Percentiles rank a stretch among this genome's conserved stretches.
Conservation (phyloP, 805 yeast genomes). For the Nakazawaea holstii region DNA sequence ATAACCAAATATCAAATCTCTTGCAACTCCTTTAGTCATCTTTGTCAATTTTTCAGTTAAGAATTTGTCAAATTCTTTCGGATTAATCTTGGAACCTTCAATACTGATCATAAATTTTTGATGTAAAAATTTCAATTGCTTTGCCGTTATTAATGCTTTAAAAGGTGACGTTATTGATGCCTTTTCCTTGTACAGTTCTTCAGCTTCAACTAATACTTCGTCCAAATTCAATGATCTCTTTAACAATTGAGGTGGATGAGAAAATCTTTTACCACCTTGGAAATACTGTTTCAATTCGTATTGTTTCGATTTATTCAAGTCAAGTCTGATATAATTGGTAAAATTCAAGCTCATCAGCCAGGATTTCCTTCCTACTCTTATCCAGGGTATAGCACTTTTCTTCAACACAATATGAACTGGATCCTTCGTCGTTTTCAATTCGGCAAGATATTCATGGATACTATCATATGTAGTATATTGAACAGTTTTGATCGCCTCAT, state of each 20-base stretch:
- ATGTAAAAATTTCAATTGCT: conserved; percentile 18
- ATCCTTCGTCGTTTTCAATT: conserved; percentile 2
- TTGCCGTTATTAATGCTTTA: conserved; percentile 16
- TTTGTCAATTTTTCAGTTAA: conserved; percentile 14
- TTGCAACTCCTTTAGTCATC: conserved; percentile 21
- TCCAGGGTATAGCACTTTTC: conserved; percentile 9
- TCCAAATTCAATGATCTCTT: conserved; percentile 14
- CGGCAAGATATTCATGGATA: conserved; percentile 7
- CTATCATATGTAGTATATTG: conserved; percentile 10
- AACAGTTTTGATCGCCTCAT: conserved; percentile 3
- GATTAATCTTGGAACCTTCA: conserved; percentile 18
- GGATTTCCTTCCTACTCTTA: conserved; percentile 9
- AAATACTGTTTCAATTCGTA: conserved; percentile 9
- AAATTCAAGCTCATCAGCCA: conserved; percentile 9
- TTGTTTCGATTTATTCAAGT: conserved; percentile 7
- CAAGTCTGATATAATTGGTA: conserved; percentile 6
- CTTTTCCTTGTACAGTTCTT: conserved; percentile 9
- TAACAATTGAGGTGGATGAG: neutral
- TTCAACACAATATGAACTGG: conserved; percentile 2
- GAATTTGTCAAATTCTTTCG: conserved; percentile 12
- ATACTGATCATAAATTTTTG: conserved; percentile 14
- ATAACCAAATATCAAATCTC: conserved; percentile 25
- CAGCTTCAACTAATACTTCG: conserved; percentile 15
- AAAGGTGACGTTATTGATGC: conserved; percentile 10
- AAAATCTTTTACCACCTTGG: conserved; percentile 1